These are phyloP conservation scores for Perkinsus chesapeaki DNA, from an alignment of 169 alveolate species.

Conservation along the genomic window DNA sequence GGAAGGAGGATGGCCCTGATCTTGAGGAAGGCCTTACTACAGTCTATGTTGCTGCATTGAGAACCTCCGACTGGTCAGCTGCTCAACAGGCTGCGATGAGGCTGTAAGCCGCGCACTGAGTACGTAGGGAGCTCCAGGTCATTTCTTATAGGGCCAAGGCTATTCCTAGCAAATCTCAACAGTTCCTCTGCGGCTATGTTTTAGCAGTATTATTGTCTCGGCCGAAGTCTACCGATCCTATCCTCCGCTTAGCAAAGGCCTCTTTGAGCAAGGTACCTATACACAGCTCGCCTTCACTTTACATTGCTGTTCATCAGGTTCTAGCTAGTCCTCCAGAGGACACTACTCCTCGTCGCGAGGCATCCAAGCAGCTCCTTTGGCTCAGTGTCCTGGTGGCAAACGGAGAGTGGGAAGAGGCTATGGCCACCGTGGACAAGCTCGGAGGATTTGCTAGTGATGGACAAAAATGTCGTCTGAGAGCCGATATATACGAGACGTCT, in stretches of 20 bases:
- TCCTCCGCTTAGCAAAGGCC: neutral
- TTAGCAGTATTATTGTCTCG: neutral
- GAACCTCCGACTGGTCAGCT: neutral
- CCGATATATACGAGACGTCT: neutral
- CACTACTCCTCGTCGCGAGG: neutral
- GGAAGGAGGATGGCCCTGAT: neutral
- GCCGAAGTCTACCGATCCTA: neutral
- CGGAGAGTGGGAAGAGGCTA: neutral
- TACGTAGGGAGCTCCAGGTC: neutral
- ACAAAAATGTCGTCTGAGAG: neutral
- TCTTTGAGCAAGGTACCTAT: neutral
- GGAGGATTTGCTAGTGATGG: neutral
- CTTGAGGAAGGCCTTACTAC: neutral
- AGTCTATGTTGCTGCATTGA: neutral
- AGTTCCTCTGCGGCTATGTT: neutral
- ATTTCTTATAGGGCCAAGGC: neutral
- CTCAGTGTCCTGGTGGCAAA: neutral
- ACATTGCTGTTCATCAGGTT: neutral
- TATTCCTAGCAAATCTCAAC: neutral
- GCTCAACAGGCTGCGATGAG: neutral
- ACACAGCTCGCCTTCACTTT: neutral
- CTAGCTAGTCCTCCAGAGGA: neutral
- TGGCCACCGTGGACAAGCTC: neutral
- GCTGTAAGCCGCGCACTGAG: neutral
- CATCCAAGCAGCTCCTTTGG: neutral